Conservation (phyloP, 257 asterid genomes). For the Solanum etuberosum region DNA sequence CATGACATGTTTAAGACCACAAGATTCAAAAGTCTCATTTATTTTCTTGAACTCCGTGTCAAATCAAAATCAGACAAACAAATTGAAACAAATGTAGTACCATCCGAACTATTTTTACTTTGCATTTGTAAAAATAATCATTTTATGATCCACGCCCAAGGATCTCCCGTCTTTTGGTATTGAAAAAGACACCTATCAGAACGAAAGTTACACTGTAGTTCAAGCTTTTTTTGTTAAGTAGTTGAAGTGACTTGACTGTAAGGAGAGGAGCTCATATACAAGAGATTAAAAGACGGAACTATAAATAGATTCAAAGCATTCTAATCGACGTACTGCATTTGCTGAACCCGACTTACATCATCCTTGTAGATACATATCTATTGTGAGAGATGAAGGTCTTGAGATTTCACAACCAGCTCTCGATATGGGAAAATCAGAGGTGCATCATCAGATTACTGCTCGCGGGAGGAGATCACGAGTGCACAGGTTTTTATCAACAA, state of each 20-base stretch:
- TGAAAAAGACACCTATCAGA: background rate
- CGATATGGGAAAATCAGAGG: slow-evolving; percentile 49
- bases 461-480: slow-evolving; percentile 43
- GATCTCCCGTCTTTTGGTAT: background rate
- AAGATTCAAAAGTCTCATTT: background rate
- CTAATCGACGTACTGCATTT: background rate
- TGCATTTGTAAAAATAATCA: background rate
- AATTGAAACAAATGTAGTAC: background rate
- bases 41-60: background rate
- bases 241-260: background rate
- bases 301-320: background rate
- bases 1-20: background rate
- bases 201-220: background rate
- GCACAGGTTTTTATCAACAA: slow-evolving; percentile 40
- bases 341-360: background rate
- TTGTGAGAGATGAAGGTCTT: slow-evolving; percentile 61
- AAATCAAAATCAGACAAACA: background rate
- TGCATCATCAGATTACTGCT: slow-evolving; percentile 86
- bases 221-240: accelerated
- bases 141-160: background rate
- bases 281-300: background rate
- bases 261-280: background rate
- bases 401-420: slow-evolving; percentile 94
- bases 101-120: background rate
- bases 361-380: slow-evolving; percentile 46